phyloP scores from a whole-genome alignment of 2,329 filamentous ascomycete genomes.

The Colletotrichum eremochloae region DNA sequence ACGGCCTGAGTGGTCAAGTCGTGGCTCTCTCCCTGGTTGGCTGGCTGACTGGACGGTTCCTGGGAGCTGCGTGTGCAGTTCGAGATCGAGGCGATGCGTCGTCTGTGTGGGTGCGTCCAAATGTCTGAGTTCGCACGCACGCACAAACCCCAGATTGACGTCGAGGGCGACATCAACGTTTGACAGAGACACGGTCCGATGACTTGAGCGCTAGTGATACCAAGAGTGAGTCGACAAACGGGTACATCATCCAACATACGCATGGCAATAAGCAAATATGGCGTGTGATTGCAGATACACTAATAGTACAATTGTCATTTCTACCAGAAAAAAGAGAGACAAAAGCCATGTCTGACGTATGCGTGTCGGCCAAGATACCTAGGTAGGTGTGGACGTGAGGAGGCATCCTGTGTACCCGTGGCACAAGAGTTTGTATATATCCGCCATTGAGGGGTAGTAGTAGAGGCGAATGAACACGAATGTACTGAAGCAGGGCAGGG shows the following conservation, averaged over 20 bases:
- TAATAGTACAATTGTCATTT: slow-evolving; percentile 15
- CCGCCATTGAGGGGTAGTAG: background rate
- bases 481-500: background rate
- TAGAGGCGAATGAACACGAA: background rate
- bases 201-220: slow-evolving; percentile 17
- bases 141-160: slow-evolving; percentile 8
- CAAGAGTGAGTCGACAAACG: slow-evolving; percentile 28
- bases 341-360: background rate
- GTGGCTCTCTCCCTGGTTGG: background rate
- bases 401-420: slow-evolving; percentile 2
- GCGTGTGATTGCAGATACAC: slow-evolving; percentile 9
- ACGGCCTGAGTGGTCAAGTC: slow-evolving; percentile 13
- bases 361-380: background rate
- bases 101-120: slow-evolving; percentile 4
- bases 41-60: background rate
- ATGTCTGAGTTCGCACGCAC: slow-evolving; percentile 2
- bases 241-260: slow-evolving; percentile 23
- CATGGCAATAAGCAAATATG: slow-evolving; percentile 32
- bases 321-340: background rate
- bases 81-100: slow-evolving; percentile 3
- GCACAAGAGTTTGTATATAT: background rate
- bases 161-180: slow-evolving; percentile 20
- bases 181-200: slow-evolving; percentile 17
- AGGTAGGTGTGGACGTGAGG: background rate
- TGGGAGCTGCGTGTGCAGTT: slow-evolving; percentile 7